Evolutionary conservation across 352 stramenopile species (phyloP), one percentile per base, ranked within the genome.

Genomic region (Plasmopara muralis): DNA sequence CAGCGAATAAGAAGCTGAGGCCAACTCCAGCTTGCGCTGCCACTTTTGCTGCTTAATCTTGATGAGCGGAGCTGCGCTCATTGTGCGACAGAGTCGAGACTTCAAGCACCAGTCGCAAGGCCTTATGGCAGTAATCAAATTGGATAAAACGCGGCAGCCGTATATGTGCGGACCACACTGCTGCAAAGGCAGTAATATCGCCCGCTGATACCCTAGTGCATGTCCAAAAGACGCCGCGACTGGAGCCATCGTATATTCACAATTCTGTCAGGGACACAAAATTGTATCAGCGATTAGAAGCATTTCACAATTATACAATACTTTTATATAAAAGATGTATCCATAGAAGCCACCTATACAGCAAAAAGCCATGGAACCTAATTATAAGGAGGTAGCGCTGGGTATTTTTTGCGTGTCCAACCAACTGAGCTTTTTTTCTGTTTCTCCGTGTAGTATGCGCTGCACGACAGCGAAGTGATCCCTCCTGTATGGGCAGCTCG

Each of bases 401-500:
- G 9, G 37, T 20, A 15, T 16, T 8, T 49, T 29, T 38, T 35
- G 7, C 15, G 0, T 33, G 4, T 47, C 47, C 60, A 35, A 53
- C 20, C 7, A 47, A 18, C 7, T 20, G 9, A 28, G 28, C 37
- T 48, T 30, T 2, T 13, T 30, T 20, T n/a, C 20, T 38, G 10
- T 30, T 10, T 25, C 12, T 9, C 14, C 28, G n/a, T 60, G 14
- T 49, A 91, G 77, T 91, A 91, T 47, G 80, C 75, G 46, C 67
- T 91, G 42, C 67, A 84, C 41, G 75, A 88, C 44, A 74, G 58
- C 42, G 71, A 77, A 35, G 57, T 31, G 18, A 52, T 39, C n/a
- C 51, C 47, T 34, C 43, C 60, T 34, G 55, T 56, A 16, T 92
- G 82, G 82, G 75, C 79, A 25, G 82, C 82, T 51, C 73, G 80